phyloP scores from a whole-genome alignment of 192 early-diverging fungal species.

The Backusella luteola region DNA sequence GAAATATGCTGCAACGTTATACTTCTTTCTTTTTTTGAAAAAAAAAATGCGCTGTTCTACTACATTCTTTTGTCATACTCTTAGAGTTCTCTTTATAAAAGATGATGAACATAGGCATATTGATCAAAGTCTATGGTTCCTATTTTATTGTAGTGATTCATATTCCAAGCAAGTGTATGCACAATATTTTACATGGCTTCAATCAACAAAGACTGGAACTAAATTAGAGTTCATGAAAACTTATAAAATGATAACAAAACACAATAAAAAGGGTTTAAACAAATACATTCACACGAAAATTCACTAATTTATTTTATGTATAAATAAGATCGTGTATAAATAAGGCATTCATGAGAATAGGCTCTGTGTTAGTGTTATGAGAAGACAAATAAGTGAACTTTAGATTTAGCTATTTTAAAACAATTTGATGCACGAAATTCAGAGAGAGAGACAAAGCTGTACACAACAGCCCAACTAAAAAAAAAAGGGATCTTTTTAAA shows the following conservation, averaged over 20 bases:
- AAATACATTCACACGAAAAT: not conserved
- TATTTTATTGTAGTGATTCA: not conserved
- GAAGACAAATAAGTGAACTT: not conserved
- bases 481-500: not conserved
- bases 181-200: not conserved
- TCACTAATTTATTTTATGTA: not conserved
- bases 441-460: not conserved
- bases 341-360: not conserved
- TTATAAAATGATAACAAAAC: not conserved
- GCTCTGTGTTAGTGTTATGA: not conserved
- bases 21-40: not conserved
- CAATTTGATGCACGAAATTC: not conserved
- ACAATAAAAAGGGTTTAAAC: not conserved
- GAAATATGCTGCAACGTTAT: not conserved
- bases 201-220: no score
- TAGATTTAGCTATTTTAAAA: not conserved
- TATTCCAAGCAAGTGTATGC: not conserved
- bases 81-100: not conserved
- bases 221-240: not conserved
- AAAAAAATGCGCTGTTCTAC: not conserved
- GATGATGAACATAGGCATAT: not conserved
- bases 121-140: not conserved
- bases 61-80: not conserved
- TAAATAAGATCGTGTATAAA: not conserved
- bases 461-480: not conserved